Conservation (phyloP, 148 eudicot species). For the Pouteria glomerata region DNA sequence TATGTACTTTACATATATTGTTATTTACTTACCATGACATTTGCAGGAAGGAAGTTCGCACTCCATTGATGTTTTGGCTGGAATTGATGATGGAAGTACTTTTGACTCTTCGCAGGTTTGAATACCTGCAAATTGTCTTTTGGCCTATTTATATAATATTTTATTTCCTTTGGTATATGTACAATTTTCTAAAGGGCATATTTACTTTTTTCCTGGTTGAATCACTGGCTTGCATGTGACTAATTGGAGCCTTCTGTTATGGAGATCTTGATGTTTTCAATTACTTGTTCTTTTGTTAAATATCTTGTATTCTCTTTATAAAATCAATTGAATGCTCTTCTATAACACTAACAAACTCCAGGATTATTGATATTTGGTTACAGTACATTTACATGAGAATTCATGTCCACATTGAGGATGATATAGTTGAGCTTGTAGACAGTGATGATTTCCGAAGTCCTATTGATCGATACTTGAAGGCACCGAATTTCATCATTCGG, state of each 20-base stretch:
- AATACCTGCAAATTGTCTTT: constrained; percentile 6
- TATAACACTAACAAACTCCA: background rate
- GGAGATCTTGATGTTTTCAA: constrained; percentile 12
- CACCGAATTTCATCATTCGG: constrained; percentile 49
- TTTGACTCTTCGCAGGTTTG: constrained; percentile 77
- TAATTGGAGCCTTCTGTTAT: background rate
- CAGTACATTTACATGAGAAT: constrained; percentile 75
- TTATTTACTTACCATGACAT: constrained; percentile 5
- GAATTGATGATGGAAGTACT: constrained; percentile 54
- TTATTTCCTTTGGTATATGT: background rate
- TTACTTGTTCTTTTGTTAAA: background rate
- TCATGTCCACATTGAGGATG: constrained; percentile 54
- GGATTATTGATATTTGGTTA: constrained; percentile 9
- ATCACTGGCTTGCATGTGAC: background rate
- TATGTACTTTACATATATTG: constrained; percentile 5
- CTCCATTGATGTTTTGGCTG: constrained; percentile 58
- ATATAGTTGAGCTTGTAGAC: constrained; percentile 49
- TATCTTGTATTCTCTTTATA: background rate
- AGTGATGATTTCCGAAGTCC: constrained; percentile 19
- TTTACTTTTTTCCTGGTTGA: background rate
- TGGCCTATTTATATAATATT: background rate
- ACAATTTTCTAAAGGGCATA: background rate
- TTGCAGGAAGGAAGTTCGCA: constrained; percentile 65
- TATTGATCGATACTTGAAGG: constrained; percentile 34
- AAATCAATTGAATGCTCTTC: background rate